Conservation (phyloP, 257 asterid genomes). For the Plantago major region DNA sequence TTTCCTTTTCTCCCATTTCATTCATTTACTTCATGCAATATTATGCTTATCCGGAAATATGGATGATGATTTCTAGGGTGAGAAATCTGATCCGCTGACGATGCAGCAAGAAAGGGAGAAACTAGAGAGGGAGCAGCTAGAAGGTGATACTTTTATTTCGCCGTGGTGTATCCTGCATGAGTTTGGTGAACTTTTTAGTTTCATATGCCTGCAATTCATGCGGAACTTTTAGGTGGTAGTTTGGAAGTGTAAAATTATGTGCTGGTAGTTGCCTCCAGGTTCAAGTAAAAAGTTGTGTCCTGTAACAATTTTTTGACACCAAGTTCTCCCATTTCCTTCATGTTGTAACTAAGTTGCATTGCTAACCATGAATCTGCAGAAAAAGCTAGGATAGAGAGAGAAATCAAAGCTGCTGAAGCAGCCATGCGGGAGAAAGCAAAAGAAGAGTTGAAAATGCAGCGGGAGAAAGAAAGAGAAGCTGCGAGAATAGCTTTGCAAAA, state of each 20-base stretch:
- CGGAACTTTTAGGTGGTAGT: too few relatives aligned
- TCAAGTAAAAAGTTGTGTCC: too few relatives aligned
- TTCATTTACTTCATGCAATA: background rate
- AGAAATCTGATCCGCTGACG: constrained; percentile 35
- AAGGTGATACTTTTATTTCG: constrained; percentile 30
- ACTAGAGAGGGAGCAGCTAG: constrained; percentile 49
- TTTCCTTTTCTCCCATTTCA: background rate
- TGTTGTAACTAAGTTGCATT: background rate
- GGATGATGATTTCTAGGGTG: constrained; percentile 33
- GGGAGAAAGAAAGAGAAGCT: constrained; percentile 54
- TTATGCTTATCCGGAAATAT: constrained; percentile 13
- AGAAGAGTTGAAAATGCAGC: constrained; percentile 32
- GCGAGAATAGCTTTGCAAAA: constrained; percentile 53
- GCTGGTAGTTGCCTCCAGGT: too few relatives aligned
- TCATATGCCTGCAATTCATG: too few relatives aligned
- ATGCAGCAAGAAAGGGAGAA: constrained; percentile 53
- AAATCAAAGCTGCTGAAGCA: constrained; percentile 56
- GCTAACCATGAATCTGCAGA: constrained; percentile 33
- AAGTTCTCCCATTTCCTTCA: background rate
- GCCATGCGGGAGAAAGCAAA: constrained; percentile 35
- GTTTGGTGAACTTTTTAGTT: too few relatives aligned
- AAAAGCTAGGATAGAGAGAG: constrained; percentile 56
- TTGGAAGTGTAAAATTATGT: too few relatives aligned
- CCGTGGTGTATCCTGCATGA: too few relatives aligned
- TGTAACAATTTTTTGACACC: background rate